These are phyloP conservation scores for Melampsora larici-populina DNA, from an alignment of 1,284 basidiomycete species.

Conservation along the genomic window DNA sequence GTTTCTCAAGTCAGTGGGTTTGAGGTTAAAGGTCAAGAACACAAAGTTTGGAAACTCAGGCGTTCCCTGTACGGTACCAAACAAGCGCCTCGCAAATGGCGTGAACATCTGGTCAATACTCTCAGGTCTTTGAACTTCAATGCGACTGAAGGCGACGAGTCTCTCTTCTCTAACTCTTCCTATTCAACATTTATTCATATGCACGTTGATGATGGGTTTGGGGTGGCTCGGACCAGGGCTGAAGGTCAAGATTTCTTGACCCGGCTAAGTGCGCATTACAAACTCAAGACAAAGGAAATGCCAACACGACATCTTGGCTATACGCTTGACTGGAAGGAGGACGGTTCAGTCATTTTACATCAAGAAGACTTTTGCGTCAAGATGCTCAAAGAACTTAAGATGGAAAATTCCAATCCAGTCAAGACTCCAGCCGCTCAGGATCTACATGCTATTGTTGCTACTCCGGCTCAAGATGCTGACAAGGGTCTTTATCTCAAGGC, in stretches of 20 bases:
- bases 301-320: slow-evolving; percentile 5
- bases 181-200: background rate
- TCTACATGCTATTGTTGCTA: too few species aligned
- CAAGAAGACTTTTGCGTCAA: background rate
- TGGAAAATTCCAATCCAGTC: background rate
- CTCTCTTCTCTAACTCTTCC: background rate
- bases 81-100: background rate
- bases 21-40: background rate
- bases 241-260: background rate
- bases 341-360: background rate
- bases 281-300: background rate
- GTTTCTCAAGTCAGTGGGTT: background rate
- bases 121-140: background rate
- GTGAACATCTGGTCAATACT: background rate
- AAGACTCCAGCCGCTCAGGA: background rate
- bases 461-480: too few species aligned
- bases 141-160: background rate
- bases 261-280: background rate
- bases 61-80: background rate
- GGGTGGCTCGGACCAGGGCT: background rate
- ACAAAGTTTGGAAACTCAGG: background rate
- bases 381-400: background rate
- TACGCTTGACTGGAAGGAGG: background rate
- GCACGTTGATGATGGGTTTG: slow-evolving; percentile 9
- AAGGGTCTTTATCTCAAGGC: background rate